Conservation (phyloP, 2,329 filamentous ascomycete species). For the Aureobasidium sp. region DNA sequence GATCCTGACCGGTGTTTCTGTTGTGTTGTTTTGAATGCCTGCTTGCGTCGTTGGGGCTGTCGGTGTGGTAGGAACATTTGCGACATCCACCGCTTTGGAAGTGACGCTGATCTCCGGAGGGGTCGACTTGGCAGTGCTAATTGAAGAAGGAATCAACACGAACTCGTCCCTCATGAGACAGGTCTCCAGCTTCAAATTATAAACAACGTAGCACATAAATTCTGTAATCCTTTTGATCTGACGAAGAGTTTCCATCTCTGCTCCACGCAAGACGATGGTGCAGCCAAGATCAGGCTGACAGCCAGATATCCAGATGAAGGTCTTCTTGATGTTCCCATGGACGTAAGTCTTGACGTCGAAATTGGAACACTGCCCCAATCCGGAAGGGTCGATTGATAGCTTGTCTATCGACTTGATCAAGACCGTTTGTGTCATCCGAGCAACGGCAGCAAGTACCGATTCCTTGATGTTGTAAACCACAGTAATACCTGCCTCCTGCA, state of each 20-base stretch:
- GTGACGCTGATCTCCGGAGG: not conserved
- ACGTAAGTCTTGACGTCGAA: conserved; percentile 97
- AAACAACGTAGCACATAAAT: conserved; percentile 98
- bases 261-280: conserved; percentile 84
- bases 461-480: conserved; percentile 96
- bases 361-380: conserved; percentile 70
- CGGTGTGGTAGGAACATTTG: not conserved
- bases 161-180: conserved; percentile 90
- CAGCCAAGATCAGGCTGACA: conserved; percentile 86
- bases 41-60: not conserved
- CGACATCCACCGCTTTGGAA: not conserved
- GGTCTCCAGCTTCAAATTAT: conserved; percentile 93
- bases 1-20: not conserved
- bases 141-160: conserved; percentile 61
- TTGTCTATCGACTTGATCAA: conserved; percentile 95
- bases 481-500: conserved; percentile 81
- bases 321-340: conserved; percentile 76
- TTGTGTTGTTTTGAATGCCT: not conserved
- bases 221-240: conserved; percentile 91
- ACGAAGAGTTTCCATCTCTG: conserved; percentile 59
- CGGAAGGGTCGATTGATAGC: conserved; percentile 65
- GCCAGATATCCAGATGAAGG: conserved; percentile 90
- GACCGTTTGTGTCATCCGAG: conserved; percentile 81
- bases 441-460: conserved; percentile 90
- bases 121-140: not conserved